Base-by-base conservation (phyloP, 2,329 filamentous ascomycete genomes). In the Thelonectria discophora region DNA sequence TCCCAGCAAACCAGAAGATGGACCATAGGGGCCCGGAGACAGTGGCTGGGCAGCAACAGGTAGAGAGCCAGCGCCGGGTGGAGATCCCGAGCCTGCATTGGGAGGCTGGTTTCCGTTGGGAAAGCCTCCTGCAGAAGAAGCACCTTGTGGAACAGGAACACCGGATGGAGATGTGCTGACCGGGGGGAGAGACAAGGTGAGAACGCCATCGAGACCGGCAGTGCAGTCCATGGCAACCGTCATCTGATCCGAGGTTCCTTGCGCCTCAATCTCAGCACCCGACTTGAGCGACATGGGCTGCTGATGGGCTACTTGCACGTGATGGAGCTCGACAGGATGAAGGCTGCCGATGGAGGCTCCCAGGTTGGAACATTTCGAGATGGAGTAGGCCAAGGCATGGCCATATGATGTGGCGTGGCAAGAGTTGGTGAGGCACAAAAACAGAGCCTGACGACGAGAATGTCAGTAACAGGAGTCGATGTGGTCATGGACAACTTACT, bases 151-250 rank as follows among this genome's bases (percentile, higher is more conserved):
- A 57, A 21, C 18, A 20, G 60, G 20, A n/a, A 49, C 56, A 13
- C 42, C 30, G 17, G 47, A 65, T 6, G 69, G 50, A 48, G 63
- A 58, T 40, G 68, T 40, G 2, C 55, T 53, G 10, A 66, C 46
- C 11, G 62, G 59, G 8, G 67, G 65, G 5, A 73, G 40, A 37
- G 73, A 73, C 11, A 75, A 47, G 7, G 73, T 77, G 3, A 78
- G 63, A 20, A 75, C 63, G 15, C 74, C 76, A 48, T 76, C 70
- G n/a, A 69, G 55, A 1, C 75, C 75, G 53, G 74, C 67, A 30
- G 69, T 68, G 50, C 73, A 77, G 6, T 70, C 67, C 12, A 76
- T 50, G 32, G 64, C 63, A 51, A 75, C 53, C 4, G 69, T 65
- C n/a, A 76, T 59, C 1, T 63, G 65, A 9, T 61, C 64, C 18